These are phyloP conservation scores for Dryas integrifolia DNA, from an alignment of 331 rosid species.

Conservation along the genomic window DNA sequence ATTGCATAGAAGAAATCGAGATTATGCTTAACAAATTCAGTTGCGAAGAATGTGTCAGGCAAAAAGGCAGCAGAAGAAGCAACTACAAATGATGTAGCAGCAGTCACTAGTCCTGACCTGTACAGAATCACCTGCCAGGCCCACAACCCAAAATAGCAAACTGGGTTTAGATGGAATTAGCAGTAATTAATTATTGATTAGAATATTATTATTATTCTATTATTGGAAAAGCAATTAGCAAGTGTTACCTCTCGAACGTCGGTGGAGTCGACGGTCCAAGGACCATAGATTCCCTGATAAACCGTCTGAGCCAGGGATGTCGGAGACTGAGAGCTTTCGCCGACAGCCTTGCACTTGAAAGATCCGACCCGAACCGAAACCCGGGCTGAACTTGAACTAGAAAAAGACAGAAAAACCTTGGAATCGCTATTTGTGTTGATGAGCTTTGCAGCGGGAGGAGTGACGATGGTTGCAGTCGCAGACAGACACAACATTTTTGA, in stretches of 20 bases:
- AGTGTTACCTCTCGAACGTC: conserved; percentile 68
- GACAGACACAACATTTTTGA: not conserved
- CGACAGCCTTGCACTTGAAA: conserved; percentile 52
- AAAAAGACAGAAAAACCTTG: not conserved
- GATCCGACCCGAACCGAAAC: conserved; percentile 20
- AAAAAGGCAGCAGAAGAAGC: conserved; percentile 75
- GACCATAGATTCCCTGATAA: conserved; percentile 75
- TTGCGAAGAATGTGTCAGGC: conserved; percentile 38
- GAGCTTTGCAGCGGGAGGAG: not conserved
- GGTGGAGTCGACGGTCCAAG: conserved; percentile 69
- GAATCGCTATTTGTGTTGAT: not conserved
- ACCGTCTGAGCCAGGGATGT: conserved; percentile 32
- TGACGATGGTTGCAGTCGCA: conserved; percentile 15
- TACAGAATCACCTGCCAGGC: conserved; percentile 68
- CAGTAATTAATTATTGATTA: not conserved
- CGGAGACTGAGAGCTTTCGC: conserved; percentile 40
- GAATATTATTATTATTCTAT: too few species aligned
- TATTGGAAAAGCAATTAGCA: not conserved
- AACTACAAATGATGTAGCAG: conserved; percentile 67
- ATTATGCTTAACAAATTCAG: conserved; percentile 46
- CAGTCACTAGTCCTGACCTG: conserved; percentile 77
- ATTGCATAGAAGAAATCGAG: conserved; percentile 52
- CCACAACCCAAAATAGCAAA: not conserved
- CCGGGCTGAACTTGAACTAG: not conserved
- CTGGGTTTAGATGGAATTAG: conserved; percentile 1